Conservation (phyloP, 306 rosid genomes). For the Nissolia schottii region DNA sequence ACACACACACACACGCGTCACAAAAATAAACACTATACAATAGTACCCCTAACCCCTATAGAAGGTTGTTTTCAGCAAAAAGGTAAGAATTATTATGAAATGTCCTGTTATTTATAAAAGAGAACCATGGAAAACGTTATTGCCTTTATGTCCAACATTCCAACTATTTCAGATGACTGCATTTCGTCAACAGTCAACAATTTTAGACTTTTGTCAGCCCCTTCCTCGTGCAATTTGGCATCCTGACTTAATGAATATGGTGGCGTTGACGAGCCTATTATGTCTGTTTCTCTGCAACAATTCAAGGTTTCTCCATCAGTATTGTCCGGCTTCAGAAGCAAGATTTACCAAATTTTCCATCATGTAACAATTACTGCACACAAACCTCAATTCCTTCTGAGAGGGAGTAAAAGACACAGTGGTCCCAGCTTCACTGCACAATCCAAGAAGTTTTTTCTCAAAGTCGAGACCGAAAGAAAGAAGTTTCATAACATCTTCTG, state of each 20-base stretch:
- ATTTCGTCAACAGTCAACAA: slow-evolving; percentile 40
- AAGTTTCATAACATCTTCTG: slow-evolving; percentile 63
- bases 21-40: neutral
- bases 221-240: slow-evolving; percentile 31
- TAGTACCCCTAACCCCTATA: slow-evolving; percentile 11
- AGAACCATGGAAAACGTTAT: slow-evolving; percentile 15
- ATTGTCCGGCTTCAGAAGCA: slow-evolving; percentile 15
- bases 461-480: slow-evolving; percentile 54
- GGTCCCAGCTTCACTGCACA: slow-evolving; percentile 41
- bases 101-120: neutral
- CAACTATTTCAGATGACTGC: slow-evolving; percentile 35
- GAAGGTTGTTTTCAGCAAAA: neutral
- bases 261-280: slow-evolving; percentile 47
- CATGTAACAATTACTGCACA: slow-evolving; percentile 20
- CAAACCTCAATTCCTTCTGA: slow-evolving; percentile 43
- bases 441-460: slow-evolving; percentile 40
- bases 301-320: slow-evolving; percentile 20
- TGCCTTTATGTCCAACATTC: slow-evolving; percentile 43
- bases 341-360: slow-evolving; percentile 25
- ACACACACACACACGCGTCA: neutral
- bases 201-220: slow-evolving; percentile 28
- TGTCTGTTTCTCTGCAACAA: slow-evolving; percentile 44
- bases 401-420: slow-evolving; percentile 31
- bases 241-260: slow-evolving; percentile 34
- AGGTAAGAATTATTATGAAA: slow-evolving; percentile 1